Evolutionary conservation across 2,329 filamentous ascomycete species (phyloP), one percentile per base, ranked within the genome.

Genomic region (Aureobasidium sp.): DNA sequence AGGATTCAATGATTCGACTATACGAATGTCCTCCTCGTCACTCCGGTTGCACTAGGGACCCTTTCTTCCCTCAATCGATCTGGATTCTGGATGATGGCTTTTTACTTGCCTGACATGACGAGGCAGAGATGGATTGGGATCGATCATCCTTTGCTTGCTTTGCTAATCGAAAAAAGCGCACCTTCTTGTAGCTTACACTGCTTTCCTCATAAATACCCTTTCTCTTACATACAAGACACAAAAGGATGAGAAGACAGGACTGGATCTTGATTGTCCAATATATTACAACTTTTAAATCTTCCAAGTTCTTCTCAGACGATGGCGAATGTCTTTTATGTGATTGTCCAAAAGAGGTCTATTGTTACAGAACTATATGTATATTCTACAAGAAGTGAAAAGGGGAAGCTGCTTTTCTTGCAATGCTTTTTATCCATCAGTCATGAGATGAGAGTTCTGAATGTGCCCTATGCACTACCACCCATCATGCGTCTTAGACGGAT

Each of bases 401-500:
- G 39, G 3, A 7, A 5, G 27, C 5, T 15, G 9, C 44, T 23
- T 27, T 17, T 17, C 8, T 20, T 17, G 6, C 12, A 20, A 55
- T 55, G 15, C 51, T 55, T 55, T 42, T 52, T 37, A 15, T 29
- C 8, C 29, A 8, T 20, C 20, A 32, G 5, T 29, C 15, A 15
- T 29, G 51, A 41, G 26, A 55, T 32, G 37, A 32, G 37, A 29
- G 20, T 29, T 47, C 17, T n/a, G 9, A 20, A 39, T 15, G 12
- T 15, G 15, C 13, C 6, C 26, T 9, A 37, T 5, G 7, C n/a
- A 39, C 32, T 20, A 50, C 29, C 29, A 44, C 52, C 36, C 53
- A 57, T 57, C 53, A 57, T 23, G 27, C 53, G 53, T 46, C n/a
- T 34, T 5, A 57, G 53, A 23, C 53, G 39, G 15, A 46, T 41